Conservation (phyloP, 495 filamentous ascomycete species). For the Bombardia bombarda region DNA sequence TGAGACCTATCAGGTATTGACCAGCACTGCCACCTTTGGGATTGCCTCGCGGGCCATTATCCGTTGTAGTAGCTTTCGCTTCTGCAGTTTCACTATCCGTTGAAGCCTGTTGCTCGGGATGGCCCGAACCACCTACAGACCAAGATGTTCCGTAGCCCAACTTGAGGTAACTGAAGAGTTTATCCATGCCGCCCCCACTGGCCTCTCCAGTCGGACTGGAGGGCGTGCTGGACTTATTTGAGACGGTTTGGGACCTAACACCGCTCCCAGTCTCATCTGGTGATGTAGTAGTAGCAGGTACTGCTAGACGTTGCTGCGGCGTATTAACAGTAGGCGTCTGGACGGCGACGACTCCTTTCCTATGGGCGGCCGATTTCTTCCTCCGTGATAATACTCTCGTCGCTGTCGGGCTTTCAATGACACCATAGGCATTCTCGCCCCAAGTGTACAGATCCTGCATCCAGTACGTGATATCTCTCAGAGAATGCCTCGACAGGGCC, state of each 20-base stretch:
- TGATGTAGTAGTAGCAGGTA: not conserved
- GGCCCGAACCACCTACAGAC: slow-evolving; percentile 28
- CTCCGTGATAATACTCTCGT: slow-evolving; percentile 28
- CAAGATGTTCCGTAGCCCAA: slow-evolving; percentile 51
- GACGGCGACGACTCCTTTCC: not conserved
- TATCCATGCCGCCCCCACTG: slow-evolving; percentile 25
- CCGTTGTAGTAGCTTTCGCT: not conserved
- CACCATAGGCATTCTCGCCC: slow-evolving; percentile 73
- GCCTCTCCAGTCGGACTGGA: slow-evolving; percentile 6
- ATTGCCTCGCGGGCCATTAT: slow-evolving; percentile 4
- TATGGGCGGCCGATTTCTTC: slow-evolving; percentile 3
- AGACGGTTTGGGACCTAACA: not conserved
- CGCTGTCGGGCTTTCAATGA: slow-evolving; percentile 62
- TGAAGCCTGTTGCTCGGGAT: slow-evolving; percentile 5
- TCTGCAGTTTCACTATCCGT: too few relatives aligned
- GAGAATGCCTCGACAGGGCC: slow-evolving; percentile 52
- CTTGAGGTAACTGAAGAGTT: slow-evolving; percentile 43
- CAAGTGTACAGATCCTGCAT: slow-evolving; percentile 74
- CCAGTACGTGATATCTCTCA: slow-evolving; percentile 67
- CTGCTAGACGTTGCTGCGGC: not conserved
- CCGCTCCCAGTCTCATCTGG: slow-evolving; percentile 2
- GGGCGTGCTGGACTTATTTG: not conserved
- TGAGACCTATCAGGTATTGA: slow-evolving; percentile 64
- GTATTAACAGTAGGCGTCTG: not conserved
- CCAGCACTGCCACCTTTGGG: slow-evolving; percentile 26